Percentiles rank a stretch among this genome's conserved stretches.
These are phyloP conservation scores for Oxyria digyna DNA, from an alignment of 148 eudicot species.

Conservation along the genomic window DNA sequence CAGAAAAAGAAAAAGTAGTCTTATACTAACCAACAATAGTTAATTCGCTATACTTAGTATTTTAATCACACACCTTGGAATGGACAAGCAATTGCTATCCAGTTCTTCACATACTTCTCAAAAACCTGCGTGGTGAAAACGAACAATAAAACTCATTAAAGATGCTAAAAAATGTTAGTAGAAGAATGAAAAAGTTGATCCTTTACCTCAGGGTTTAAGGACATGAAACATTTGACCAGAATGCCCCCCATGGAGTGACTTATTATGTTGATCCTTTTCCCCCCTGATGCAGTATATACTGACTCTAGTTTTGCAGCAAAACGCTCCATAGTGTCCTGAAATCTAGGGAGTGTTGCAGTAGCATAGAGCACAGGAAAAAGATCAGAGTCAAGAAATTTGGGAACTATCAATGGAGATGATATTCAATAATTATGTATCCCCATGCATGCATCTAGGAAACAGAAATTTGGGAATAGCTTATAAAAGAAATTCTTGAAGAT, in stretches of 20 bases:
- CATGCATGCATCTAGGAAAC: background rate
- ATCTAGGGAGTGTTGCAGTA: conserved; percentile 17
- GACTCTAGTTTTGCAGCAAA: conserved; percentile 76
- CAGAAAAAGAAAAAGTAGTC: background rate
- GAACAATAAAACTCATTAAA: background rate
- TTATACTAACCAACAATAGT: background rate
- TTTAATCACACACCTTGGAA: conserved; percentile 75
- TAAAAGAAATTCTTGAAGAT: background rate
- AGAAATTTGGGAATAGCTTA: background rate
- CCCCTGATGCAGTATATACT: conserved; percentile 73
- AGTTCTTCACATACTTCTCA: conserved; percentile 93
- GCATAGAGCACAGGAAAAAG: background rate
- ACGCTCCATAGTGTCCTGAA: conserved; percentile 53
- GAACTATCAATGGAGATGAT: background rate
- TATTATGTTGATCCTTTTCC: conserved; percentile 71
- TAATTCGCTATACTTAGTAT: too few species aligned
- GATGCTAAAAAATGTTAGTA: background rate
- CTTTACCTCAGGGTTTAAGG: conserved; percentile 64
- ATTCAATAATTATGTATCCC: background rate
- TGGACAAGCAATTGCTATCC: conserved; percentile 98
- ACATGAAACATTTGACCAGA: conserved; percentile 90
- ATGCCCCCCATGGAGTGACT: conserved; percentile 98
- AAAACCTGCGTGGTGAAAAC: conserved; percentile 36
- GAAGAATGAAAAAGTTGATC: background rate
- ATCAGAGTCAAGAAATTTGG: background rate